phyloP scores from a whole-genome alignment of 1,284 basidiomycete species.

The Trametes versicolor region DNA sequence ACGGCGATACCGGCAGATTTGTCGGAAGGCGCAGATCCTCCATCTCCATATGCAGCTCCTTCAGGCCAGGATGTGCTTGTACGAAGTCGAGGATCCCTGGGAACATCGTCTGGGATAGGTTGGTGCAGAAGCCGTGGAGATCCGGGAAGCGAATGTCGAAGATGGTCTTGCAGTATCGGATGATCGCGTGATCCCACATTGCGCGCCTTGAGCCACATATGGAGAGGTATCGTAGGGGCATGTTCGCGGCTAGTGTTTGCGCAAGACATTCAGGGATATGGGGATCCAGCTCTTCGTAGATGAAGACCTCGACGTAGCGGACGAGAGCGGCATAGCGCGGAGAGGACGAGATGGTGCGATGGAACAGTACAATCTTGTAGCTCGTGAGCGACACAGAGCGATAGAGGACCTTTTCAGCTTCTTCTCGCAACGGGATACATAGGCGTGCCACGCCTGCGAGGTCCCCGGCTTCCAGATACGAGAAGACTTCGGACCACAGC shows the following conservation, averaged over 20 bases:
- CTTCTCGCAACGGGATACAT: background rate
- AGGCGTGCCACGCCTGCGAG: slow-evolving; percentile 7
- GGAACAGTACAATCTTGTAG: slow-evolving; percentile 2
- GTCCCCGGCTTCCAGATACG: background rate
- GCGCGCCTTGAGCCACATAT: background rate
- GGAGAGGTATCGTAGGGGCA: slow-evolving; percentile 1
- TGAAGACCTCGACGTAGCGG: background rate
- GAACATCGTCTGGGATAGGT: background rate
- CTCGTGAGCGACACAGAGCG: slow-evolving; percentile 3
- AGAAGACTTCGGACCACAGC: slow-evolving; percentile 12
- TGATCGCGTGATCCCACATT: background rate
- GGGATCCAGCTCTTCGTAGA: background rate
- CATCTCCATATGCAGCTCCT: slow-evolving; percentile 8
- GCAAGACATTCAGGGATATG: background rate
- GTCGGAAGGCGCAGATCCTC: background rate
- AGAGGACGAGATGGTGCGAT: background rate
- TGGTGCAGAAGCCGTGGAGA: slow-evolving; percentile 11
- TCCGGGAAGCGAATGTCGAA: background rate
- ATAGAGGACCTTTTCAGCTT: slow-evolving; percentile 11
- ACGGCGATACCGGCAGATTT: background rate
- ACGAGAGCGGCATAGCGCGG: slow-evolving; percentile 3
- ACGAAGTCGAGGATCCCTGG: background rate
- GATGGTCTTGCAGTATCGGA: slow-evolving; percentile 7
- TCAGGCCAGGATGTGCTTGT: background rate
- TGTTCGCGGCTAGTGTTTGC: background rate